Percentiles rank a stretch among this genome's conserved stretches.
Conservation (phyloP, 805 yeast species). For the Metschnikowia noctiluminum region DNA sequence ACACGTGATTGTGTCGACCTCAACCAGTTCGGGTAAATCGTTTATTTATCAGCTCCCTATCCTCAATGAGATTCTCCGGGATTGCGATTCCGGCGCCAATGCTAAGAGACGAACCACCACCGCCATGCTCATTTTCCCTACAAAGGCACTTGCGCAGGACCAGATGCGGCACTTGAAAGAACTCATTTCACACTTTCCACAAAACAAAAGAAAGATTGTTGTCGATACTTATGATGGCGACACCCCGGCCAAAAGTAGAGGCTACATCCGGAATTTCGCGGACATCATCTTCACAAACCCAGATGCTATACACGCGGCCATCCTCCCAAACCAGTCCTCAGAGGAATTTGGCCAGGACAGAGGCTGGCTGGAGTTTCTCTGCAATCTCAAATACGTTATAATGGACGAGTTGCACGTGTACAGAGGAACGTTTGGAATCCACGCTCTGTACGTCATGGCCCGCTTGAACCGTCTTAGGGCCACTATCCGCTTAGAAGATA, state of each 20-base stretch:
- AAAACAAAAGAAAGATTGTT: slow-evolving; percentile 37
- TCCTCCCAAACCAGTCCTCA: slow-evolving; percentile 63
- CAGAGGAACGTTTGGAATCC: slow-evolving; percentile 88
- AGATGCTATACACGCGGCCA: slow-evolving; percentile 83
- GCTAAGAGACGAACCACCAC: slow-evolving; percentile 40
- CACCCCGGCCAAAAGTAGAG: slow-evolving; percentile 59
- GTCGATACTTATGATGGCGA: slow-evolving; percentile 94
- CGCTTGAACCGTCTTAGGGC: slow-evolving; percentile 59
- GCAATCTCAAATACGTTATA: slow-evolving; percentile 65
- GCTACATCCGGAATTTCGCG: slow-evolving; percentile 55
- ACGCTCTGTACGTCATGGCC: slow-evolving; percentile 82
- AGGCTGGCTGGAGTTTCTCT: slow-evolving; percentile 68
- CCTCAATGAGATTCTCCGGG: slow-evolving; percentile 42
- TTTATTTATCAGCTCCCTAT: slow-evolving; percentile 89
- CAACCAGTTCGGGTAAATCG: slow-evolving; percentile 96
- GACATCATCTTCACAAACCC: slow-evolving; percentile 92
- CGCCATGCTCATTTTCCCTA: slow-evolving; percentile 88
- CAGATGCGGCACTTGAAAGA: slow-evolving; percentile 78
- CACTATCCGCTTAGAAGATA: slow-evolving; percentile 14
- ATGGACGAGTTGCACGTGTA: slow-evolving; percentile 87
- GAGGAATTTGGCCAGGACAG: slow-evolving; percentile 25
- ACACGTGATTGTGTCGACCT: slow-evolving; percentile 85
- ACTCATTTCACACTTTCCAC: slow-evolving; percentile 48
- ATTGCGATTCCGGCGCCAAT: slow-evolving; percentile 34
- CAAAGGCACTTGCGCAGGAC: slow-evolving; percentile 97